Base-by-base conservation (phyloP, 73 alveolate genomes). In the Chromera velia region DNA sequence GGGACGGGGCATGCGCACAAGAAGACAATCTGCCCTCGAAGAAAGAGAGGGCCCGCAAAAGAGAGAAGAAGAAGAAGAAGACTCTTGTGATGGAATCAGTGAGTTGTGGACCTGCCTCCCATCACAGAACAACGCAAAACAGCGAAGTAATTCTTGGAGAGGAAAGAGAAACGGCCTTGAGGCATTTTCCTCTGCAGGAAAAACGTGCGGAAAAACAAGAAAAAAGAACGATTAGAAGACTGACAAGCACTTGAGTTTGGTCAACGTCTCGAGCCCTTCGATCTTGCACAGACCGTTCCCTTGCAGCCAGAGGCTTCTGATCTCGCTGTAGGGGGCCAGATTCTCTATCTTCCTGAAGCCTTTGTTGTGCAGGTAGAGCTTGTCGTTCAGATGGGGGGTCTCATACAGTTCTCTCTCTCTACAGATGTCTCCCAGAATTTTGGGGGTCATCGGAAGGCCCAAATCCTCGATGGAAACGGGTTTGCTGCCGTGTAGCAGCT, bases 351-450 rank as follows among this genome's bases (percentile, higher is more conserved):
- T 91, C 29, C 75, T 76, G 75, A 91, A 87, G 26, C 55, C 95
- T 79, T 91, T 91, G 81, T 85, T 88, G 74, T 91, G 96, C 32
- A 91, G 87, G 79, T 91, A 91, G 65, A 91, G 87, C 45, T 86
- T 80, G 18, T 84, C 80, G 77, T 90, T 90, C 46, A 90, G 77
- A 45, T 85, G 91, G 28, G 96, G 96, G 34, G 92, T 88, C 72
- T 80, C 88, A 80, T 86, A 91, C 69, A 89, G 90, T 24, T 75
- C 82, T 47, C 85, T 88, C 82, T 91, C 91, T 66, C 86, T 91
- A 32, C 96, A 91, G 31, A 91, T 74, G 68, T 86, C 92, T 31
- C 76, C 68, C 0, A 86, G 80, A 78, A 48, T 40, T 13, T 40
- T 13, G 55, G 55, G 55, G 22, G 55, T 40, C 55, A 40, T 40